Base-by-base conservation (phyloP, 2,329 filamentous ascomycete genomes). In the Trichoderma lentiforme region DNA sequence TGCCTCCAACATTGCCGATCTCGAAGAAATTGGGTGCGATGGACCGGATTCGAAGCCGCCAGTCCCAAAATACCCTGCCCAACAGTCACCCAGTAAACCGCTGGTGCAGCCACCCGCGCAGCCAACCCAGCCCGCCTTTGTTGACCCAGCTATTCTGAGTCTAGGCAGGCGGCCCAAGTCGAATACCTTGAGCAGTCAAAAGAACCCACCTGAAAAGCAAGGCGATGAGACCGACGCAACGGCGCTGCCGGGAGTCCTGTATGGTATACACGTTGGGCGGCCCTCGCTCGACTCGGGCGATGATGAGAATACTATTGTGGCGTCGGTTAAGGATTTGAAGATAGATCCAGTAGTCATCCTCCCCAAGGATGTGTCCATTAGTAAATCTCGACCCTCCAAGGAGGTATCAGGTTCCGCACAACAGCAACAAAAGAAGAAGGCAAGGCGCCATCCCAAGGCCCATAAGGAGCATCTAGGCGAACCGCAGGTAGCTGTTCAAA, bases 81-180 rank as follows among this genome's bases (percentile, higher is more conserved):
- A 70, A 12, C 56, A 32, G 66, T 58, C 57, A 8, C 57, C 57
- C n/a, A 70, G 21, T 24, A 57, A 70, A 18, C 21, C 39, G 8
- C 5, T 28, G 8, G 28, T 36, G 57, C 57, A 70, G 21, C 30
- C n/a, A 26, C 43, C 66, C 28, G 36, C 30, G 21, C 56, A 61
- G 47, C 75, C 77, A 58, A 72, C 76, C 67, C 80, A 83, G 74
- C 76, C 83, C 34, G 77, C 84, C 0, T 94, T 96, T 77, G 86
- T 91, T n/a, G 93, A 97, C 76, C 93, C 93, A 12, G 93, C 93
- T 4, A 97, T 97, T 70, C 79, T 97, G 60, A 94, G 93, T 78
- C 88, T 93, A 64, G 84, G 84, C 26, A 83, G 83, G 61, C 82
- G 81, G 4, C 82, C 85, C 1, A 78, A 75, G 30, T 77, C 78